These are phyloP conservation scores for Yamadazyma endophytica DNA, from an alignment of 805 yeast genomes.

Conservation along the genomic window DNA sequence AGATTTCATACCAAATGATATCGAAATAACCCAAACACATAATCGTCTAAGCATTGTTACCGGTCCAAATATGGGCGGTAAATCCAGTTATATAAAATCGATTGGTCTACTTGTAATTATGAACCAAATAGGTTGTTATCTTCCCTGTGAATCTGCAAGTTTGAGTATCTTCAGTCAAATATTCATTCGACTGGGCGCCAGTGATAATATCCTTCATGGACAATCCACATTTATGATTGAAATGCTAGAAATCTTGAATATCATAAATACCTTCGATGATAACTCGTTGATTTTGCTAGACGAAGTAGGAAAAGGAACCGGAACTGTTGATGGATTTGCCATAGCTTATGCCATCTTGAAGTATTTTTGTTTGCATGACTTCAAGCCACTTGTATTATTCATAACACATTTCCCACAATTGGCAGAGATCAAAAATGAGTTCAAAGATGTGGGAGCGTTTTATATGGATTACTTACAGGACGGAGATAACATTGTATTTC, in stretches of 20 bases:
- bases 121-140: constrained; percentile 74
- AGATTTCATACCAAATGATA: constrained; percentile 64
- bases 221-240: constrained; percentile 84
- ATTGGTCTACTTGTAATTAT: constrained; percentile 66
- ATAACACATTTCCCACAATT: constrained; percentile 82
- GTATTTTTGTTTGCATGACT: constrained; percentile 41
- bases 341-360: constrained; percentile 71
- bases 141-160: constrained; percentile 61
- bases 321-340: constrained; percentile 68
- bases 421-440: constrained; percentile 43
- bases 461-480: constrained; percentile 64
- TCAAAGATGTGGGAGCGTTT: constrained; percentile 47
- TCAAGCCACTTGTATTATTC: constrained; percentile 60
- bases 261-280: constrained; percentile 48
- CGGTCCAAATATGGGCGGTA: constrained; percentile 90
- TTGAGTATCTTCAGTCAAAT: constrained; percentile 72
- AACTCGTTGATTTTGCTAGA: constrained; percentile 63
- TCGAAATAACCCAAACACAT: constrained; percentile 41
- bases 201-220: constrained; percentile 69
- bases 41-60: constrained; percentile 63
- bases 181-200: constrained; percentile 82
- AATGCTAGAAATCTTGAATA: constrained; percentile 60
- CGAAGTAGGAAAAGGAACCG: constrained; percentile 82
- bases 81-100: constrained; percentile 71
- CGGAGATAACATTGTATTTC: constrained; percentile 29